phyloP scores from a whole-genome alignment of 257 asterid genomes.

The Lycium ferocissimum region DNA sequence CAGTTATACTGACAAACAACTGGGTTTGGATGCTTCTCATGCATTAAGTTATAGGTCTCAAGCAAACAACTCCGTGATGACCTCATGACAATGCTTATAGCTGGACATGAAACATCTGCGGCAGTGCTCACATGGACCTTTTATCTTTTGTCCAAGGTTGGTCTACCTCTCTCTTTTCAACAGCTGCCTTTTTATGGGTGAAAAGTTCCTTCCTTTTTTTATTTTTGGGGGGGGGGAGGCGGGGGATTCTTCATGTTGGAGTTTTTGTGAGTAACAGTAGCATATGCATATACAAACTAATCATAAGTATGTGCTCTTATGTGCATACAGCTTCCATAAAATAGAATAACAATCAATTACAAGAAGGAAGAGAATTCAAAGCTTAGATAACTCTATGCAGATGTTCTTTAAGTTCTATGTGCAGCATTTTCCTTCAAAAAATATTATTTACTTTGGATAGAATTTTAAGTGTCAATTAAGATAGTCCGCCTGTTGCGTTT shows the following conservation, averaged over 20 bases:
- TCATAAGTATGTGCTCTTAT: background rate
- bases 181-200: background rate
- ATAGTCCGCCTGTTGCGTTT: background rate
- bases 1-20: constrained; percentile 31
- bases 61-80: constrained; percentile 99
- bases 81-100: constrained; percentile 96
- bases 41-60: constrained; percentile 67
- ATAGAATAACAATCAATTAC: constrained; percentile 19
- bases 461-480: background rate
- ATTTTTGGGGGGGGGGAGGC: background rate
- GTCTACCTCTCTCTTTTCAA: background rate
- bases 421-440: background rate
- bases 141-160: constrained; percentile 89
- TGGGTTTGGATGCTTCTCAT: constrained; percentile 44
- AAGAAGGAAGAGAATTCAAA: background rate
- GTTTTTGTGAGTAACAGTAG: background rate
- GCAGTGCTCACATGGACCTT: constrained; percentile 99
- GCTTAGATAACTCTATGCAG: constrained; percentile 19
- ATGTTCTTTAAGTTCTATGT: background rate
- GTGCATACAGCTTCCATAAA: background rate
- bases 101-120: constrained; percentile 99
- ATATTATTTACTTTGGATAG: too few relatives aligned
- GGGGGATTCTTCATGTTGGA: background rate
- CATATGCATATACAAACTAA: background rate
- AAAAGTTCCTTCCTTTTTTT: background rate